Conservation (phyloP, 768 basidiomycete genomes). For the Naganishia friedmannii region DNA sequence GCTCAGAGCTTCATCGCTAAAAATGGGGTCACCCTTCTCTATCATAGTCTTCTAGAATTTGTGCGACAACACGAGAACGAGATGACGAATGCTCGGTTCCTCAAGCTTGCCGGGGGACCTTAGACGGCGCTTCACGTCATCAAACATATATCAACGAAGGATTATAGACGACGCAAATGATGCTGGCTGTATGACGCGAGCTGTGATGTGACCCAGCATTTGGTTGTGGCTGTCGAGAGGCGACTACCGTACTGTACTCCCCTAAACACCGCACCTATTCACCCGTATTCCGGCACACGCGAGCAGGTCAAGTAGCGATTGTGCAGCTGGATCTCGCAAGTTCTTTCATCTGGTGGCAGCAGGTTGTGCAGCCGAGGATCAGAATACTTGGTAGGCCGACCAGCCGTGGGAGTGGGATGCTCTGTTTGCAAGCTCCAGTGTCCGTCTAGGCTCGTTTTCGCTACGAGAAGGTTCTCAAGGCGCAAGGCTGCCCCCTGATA, state of each 20-base stretch:
- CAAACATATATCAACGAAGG: too few species aligned
- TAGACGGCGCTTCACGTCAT: too few species aligned
- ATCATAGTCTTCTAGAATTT: background rate
- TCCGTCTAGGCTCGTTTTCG: too few species aligned
- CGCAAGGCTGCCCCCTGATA: too few species aligned
- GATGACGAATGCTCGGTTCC: too few species aligned
- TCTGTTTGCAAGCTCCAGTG: background rate
- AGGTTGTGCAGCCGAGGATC: too few species aligned
- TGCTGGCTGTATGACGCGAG: background rate
- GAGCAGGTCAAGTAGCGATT: background rate
- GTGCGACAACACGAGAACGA: too few species aligned
- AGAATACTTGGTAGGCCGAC: too few species aligned
- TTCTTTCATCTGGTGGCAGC: background rate
- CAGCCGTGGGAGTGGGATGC: too few species aligned
- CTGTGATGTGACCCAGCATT: background rate
- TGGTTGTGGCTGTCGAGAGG: background rate
- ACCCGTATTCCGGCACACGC: background rate
- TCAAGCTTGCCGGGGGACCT: too few species aligned
- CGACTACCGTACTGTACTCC: background rate
- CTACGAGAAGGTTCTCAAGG: too few species aligned
- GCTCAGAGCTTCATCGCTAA: too few species aligned
- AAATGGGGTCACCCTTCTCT: background rate
- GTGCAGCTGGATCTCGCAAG: background rate
- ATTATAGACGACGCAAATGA: background rate
- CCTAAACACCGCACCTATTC: background rate